phyloP scores from a whole-genome alignment of 164 flowering plant species.

The Umbellularia californica region DNA sequence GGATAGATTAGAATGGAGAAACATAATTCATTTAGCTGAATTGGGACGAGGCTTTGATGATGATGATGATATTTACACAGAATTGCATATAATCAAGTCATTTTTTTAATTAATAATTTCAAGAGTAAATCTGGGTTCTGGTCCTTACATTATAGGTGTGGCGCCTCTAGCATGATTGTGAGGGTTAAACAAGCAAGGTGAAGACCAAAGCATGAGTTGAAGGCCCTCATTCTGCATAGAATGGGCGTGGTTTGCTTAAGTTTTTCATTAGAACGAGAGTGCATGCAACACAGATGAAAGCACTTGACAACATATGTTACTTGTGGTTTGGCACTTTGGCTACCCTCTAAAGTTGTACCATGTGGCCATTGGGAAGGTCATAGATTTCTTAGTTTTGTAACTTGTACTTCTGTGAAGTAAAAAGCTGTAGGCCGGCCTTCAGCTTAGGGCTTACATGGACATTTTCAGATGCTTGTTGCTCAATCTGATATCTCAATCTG shows the following conservation, averaged over 20 bases:
- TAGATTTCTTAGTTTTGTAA: neutral
- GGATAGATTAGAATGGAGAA: too few relatives aligned
- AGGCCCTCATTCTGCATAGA: neutral
- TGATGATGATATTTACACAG: too few relatives aligned
- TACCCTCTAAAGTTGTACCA: too few relatives aligned
- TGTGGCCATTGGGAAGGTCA: neutral
- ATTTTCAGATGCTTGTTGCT: constrained; percentile 1
- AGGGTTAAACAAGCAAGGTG: neutral
- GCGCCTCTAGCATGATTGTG: too few relatives aligned
- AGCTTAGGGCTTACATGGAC: neutral
- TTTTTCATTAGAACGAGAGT: neutral
- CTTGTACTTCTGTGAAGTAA: neutral
- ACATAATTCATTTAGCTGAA: too few relatives aligned
- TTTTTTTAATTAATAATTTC: too few relatives aligned
- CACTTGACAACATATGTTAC: neutral
- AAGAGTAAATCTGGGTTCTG: neutral
- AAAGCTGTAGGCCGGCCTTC: neutral
- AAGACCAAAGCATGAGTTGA: neutral
- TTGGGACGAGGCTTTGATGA: too few relatives aligned
- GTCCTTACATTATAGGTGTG: neutral
- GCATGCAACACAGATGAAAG: neutral
- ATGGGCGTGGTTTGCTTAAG: neutral
- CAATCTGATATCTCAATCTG: neutral
- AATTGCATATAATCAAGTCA: too few relatives aligned
- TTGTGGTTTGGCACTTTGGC: neutral